Evolutionary conservation across 441 rosid species (phyloP).

Genomic region (Gossypium aridum): DNA sequence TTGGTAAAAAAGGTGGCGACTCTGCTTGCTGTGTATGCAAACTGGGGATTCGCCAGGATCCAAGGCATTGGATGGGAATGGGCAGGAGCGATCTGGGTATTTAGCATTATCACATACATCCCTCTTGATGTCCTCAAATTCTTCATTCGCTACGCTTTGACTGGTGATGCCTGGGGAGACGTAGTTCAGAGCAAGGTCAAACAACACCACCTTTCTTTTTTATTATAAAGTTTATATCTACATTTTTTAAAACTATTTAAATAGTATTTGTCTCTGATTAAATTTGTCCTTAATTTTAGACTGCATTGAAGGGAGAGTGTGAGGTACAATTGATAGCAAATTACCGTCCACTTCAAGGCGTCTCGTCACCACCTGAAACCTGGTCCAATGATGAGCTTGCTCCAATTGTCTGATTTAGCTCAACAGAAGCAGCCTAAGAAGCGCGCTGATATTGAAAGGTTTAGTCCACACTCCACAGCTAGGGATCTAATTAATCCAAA

Average conservation of each 20-base stretch:
- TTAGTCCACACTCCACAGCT: background rate
- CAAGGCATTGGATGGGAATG: constrained; percentile 89
- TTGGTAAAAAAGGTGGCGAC: constrained; percentile 59
- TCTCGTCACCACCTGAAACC: constrained; percentile 34
- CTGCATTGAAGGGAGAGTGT: constrained; percentile 69
- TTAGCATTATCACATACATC: constrained; percentile 58
- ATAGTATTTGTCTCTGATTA: background rate
- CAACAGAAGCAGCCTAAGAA: constrained; percentile 74
- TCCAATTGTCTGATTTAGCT: constrained; percentile 31
- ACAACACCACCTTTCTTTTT: background rate
- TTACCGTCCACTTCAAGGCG: constrained; percentile 76
- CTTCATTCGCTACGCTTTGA: constrained; percentile 57
- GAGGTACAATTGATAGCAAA: constrained; percentile 82
- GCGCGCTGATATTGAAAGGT: constrained; percentile 75
- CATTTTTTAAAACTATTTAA: background rate
- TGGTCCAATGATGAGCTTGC: constrained; percentile 28
- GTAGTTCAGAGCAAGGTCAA: constrained; percentile 53
- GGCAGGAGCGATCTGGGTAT: constrained; percentile 84
- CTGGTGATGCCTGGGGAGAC: constrained; percentile 74
- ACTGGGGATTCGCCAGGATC: constrained; percentile 74
- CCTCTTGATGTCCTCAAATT: constrained; percentile 93
- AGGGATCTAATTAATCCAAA: background rate
- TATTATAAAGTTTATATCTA: background rate
- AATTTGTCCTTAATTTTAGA: constrained; percentile 23
- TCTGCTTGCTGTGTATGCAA: constrained; percentile 62